Percentiles rank a stretch among this genome's conserved stretches.
Evolutionary conservation across 495 filamentous ascomycete genomes (phyloP).

Genomic region (Halenospora varia): DNA sequence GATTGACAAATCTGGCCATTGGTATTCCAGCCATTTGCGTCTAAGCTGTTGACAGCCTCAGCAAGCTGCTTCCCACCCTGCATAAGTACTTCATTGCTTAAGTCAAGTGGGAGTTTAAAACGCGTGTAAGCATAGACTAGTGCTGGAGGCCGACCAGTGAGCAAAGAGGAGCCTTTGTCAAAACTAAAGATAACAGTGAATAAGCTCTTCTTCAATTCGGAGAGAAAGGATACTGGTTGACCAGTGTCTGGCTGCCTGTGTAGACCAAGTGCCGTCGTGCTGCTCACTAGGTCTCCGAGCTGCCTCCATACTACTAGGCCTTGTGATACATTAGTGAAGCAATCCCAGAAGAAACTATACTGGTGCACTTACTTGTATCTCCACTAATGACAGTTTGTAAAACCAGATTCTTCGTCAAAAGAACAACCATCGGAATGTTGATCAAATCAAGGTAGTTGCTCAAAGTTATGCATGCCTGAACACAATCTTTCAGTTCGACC

Average conservation of each 20-base stretch:
- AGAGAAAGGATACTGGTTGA: conserved; percentile 12
- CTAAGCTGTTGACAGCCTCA: conserved; percentile 11
- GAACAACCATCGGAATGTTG: conserved; percentile 21
- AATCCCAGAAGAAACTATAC: not conserved
- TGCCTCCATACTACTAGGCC: conserved; percentile 24
- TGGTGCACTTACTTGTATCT: conserved; percentile 23
- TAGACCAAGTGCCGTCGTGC: conserved; percentile 20
- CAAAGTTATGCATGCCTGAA: conserved; percentile 22
- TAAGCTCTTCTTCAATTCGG: conserved; percentile 15
- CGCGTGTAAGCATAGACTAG: conserved; percentile 14
- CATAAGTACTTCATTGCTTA: conserved; percentile 23
- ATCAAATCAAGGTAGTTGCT: conserved; percentile 24
- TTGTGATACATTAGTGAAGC: not conserved
- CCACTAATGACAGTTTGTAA: conserved; percentile 23
- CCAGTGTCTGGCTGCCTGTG: conserved; percentile 16
- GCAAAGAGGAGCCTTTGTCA: conserved; percentile 15
- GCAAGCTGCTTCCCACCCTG: conserved; percentile 14
- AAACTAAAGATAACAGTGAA: conserved; percentile 16
- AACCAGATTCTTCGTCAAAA: conserved; percentile 20
- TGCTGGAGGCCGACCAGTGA: conserved; percentile 22
- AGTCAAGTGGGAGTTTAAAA: conserved; percentile 16
- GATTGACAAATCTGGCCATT: conserved; percentile 7
- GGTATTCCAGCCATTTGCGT: conserved; percentile 21
- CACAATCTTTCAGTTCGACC: conserved; percentile 24
- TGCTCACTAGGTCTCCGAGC: conserved; percentile 21